Conservation (phyloP, 1,139 yeast genomes). For the Eremothecium sinecaudum region DNA sequence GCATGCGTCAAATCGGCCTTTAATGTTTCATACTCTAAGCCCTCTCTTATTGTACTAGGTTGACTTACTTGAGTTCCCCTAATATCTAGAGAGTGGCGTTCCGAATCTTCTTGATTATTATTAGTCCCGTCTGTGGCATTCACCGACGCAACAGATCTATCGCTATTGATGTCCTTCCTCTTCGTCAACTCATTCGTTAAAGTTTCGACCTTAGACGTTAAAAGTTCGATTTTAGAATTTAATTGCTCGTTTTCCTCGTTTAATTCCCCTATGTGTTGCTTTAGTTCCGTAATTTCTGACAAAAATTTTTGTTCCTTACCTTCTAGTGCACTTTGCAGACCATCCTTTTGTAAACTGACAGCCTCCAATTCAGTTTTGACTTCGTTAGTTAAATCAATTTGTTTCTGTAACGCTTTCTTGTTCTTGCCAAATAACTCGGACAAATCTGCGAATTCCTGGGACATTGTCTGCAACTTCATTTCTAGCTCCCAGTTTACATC, state of each 20-base stretch:
- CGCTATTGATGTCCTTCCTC: neutral
- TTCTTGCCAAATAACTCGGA: constrained; percentile 33
- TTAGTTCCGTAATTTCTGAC: constrained; percentile 40
- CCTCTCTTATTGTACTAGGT: constrained; percentile 14
- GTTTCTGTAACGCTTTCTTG: constrained; percentile 29
- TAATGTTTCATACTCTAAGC: constrained; percentile 59
- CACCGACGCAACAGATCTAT: neutral
- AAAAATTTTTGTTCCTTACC: constrained; percentile 32
- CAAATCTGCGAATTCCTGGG: constrained; percentile 36
- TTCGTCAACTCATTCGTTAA: constrained; percentile 6
- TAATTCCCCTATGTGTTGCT: constrained; percentile 43
- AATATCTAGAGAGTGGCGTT: neutral
- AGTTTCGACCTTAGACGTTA: constrained; percentile 6
- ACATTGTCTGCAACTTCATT: constrained; percentile 42
- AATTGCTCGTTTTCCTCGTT: constrained; percentile 51
- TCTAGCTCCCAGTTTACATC: constrained; percentile 79
- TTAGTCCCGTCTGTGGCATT: neutral
- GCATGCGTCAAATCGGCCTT: constrained; percentile 59
- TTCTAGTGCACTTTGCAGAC: constrained; percentile 35
- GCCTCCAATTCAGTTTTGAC: constrained; percentile 44
- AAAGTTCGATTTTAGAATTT: constrained; percentile 10
- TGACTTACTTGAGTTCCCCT: neutral
- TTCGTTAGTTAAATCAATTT: constrained; percentile 25
- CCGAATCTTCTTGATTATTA: neutral
- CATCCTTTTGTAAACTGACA: constrained; percentile 35